Evolutionary conservation across 1,284 basidiomycete genomes (phyloP), one percentile per base, ranked within the genome.

Genomic region (Microbotryum lychnidis-dioicae): DNA sequence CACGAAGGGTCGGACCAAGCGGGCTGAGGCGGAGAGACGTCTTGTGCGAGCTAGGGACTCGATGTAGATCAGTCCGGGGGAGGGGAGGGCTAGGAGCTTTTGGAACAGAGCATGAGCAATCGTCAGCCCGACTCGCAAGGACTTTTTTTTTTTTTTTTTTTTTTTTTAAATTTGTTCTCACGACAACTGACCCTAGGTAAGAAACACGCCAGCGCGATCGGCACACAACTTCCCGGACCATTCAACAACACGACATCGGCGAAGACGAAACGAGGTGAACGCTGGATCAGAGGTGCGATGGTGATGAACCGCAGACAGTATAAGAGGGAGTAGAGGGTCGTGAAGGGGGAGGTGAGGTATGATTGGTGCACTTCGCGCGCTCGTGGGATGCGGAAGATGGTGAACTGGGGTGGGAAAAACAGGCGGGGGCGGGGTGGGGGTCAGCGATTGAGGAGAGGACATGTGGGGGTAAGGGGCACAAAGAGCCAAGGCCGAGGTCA

Each of bases 11-110:
- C 84, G 80, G 23, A 97, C 79, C 50, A 98, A 77, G 70, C 83
- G 89, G 29, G 86, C 94, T 25, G 91, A 91, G 20, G 97, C 79
- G 16, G 90, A 94, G 21, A 97, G 79, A 1, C 82, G 81, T 33
- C 78, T 80, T 7, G 97, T 91, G 18, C 96, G 84, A 7, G 96
- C 92, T 73, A 96, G 96, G 0, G 91, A 93, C 75, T 98, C 96
- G 50, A 97, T 80, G 74, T 97, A 99, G 59, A 99, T 82, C 31
- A 91, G 75, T 50, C 78, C 80, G 2, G 94, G 89, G 3, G 86
- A 81, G 20, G 79, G 77, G 14, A 91, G 74, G 9, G 86, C 87
- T 31, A 94, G 71, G 62, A 94, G 79, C 91, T 94, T 73, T 42
- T 51, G 23, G 58, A 3, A 9, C 20, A 14, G 37, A 23, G 31